phyloP scores from a whole-genome alignment of 2,329 filamentous ascomycete genomes.

The Ascocoryne sarcoides region DNA sequence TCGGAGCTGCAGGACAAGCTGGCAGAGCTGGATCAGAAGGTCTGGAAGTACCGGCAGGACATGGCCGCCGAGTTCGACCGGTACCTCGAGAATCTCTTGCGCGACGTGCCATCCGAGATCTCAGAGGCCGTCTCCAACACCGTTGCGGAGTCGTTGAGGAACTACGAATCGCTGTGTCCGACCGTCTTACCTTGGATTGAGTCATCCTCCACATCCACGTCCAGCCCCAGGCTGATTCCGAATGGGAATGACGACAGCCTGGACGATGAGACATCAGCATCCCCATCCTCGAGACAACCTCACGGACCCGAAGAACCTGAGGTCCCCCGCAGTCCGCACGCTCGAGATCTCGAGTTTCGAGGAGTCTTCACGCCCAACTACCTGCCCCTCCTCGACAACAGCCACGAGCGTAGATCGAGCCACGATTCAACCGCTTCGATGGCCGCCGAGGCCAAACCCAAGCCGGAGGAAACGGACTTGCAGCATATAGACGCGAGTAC shows the following conservation, averaged over 20 bases:
- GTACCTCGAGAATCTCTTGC: conserved; percentile 43
- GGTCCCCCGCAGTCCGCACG: conserved; percentile 38
- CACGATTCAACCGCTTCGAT: conserved; percentile 9
- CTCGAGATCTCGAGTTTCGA: conserved; percentile 50
- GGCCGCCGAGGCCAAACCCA: conserved; percentile 8
- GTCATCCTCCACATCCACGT: conserved; percentile 20
- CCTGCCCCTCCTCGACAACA: conserved; percentile 49
- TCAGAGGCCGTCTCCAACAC: conserved; percentile 39
- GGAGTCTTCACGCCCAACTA: conserved; percentile 56
- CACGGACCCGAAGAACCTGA: conserved; percentile 22
- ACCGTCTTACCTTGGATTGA: conserved; percentile 12
- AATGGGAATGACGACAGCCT: conserved; percentile 3
- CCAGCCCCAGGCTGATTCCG: conserved; percentile 7
- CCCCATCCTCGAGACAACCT: conserved; percentile 24
- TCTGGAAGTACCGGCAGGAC: conserved; percentile 47
- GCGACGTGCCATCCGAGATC: conserved; percentile 37
- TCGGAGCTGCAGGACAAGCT: conserved; percentile 24
- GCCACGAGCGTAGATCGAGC: conserved; percentile 21
- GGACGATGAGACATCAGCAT: background rate
- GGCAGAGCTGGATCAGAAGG: conserved; percentile 48
- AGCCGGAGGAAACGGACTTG: conserved; percentile 14
- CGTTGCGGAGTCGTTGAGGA: conserved; percentile 25
- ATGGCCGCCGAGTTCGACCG: conserved; percentile 48
- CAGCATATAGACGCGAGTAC: conserved; percentile 12
- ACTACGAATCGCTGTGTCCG: conserved; percentile 21